Evolutionary conservation across 352 stramenopile genomes (phyloP).

Genomic region (Pythium brachiatum): DNA sequence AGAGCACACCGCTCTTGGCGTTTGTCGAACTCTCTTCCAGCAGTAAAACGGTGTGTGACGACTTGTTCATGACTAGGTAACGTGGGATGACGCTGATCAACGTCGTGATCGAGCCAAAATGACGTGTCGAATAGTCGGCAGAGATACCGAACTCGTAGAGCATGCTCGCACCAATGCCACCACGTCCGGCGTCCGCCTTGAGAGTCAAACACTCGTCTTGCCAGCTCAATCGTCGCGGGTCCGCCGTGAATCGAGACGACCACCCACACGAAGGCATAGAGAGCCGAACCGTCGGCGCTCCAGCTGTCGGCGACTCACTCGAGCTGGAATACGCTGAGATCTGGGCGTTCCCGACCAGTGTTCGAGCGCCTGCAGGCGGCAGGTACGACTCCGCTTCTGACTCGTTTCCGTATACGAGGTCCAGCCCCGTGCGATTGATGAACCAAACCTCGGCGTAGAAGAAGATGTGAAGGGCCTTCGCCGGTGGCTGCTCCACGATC

Average conservation of each 20-base stretch:
- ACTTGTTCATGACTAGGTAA: slow-evolving; percentile 73
- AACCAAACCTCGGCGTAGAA: slow-evolving; percentile 76
- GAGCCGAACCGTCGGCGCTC: slow-evolving; percentile 51
- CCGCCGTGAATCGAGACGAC: slow-evolving; percentile 68
- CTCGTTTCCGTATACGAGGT: slow-evolving; percentile 72
- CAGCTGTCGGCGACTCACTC: slow-evolving; percentile 24
- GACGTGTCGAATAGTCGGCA: slow-evolving; percentile 72
- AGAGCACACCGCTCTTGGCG: not conserved
- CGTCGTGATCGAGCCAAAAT: slow-evolving; percentile 83
- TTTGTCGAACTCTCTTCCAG: slow-evolving; percentile 37
- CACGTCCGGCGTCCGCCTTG: slow-evolving; percentile 28
- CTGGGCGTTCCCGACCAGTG: slow-evolving; percentile 71
- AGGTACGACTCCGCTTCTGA: slow-evolving; percentile 60
- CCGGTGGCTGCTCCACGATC: slow-evolving; percentile 38
- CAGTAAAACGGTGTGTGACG: slow-evolving; percentile 62
- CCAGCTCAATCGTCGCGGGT: slow-evolving; percentile 75
- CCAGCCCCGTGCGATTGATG: slow-evolving; percentile 76
- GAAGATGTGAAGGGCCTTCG: slow-evolving; percentile 44
- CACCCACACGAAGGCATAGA: slow-evolving; percentile 56
- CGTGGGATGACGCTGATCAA: slow-evolving; percentile 82
- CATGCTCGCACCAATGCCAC: slow-evolving; percentile 29
- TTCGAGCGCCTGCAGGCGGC: slow-evolving; percentile 45
- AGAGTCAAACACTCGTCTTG: slow-evolving; percentile 79
- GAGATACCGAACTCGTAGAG: slow-evolving; percentile 83
- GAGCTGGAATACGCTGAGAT: slow-evolving; percentile 66